Evolutionary conservation across 306 rosid species (phyloP).

Genomic region (Cicer yamashitae): DNA sequence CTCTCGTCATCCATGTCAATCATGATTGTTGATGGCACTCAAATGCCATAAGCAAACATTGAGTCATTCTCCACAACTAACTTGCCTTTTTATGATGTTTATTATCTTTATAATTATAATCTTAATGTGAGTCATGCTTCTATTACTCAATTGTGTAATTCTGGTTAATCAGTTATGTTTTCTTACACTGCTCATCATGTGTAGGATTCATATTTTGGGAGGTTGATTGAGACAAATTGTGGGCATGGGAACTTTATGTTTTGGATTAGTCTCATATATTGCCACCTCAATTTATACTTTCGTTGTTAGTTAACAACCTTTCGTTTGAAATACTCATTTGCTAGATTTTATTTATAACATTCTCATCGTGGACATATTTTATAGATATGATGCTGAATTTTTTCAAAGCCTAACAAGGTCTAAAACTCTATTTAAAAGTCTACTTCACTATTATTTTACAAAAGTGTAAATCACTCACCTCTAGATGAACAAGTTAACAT

Average conservation of each 20-base stretch:
- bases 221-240: not conserved
- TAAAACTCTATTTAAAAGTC: too few relatives aligned
- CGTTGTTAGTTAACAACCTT: not conserved
- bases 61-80: not conserved
- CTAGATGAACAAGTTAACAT: too few relatives aligned
- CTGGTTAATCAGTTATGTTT: not conserved
- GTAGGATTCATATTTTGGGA: not conserved
- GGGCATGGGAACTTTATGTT: not conserved
- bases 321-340: not conserved
- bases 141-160: not conserved
- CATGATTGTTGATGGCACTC: not conserved
- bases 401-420: too few relatives aligned
- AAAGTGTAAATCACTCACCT: too few relatives aligned
- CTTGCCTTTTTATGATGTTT: not conserved
- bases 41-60: not conserved
- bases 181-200: not conserved
- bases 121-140: not conserved
- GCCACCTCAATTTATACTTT: not conserved
- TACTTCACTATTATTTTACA: too few relatives aligned
- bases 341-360: too few relatives aligned
- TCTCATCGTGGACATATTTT: not conserved
- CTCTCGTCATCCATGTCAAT: not conserved
- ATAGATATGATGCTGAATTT: too few relatives aligned
- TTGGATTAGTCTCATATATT: not conserved
- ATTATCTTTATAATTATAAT: not conserved